phyloP scores from a whole-genome alignment of 2,329 filamentous ascomycete genomes.

The Ophiostoma australiae region DNA sequence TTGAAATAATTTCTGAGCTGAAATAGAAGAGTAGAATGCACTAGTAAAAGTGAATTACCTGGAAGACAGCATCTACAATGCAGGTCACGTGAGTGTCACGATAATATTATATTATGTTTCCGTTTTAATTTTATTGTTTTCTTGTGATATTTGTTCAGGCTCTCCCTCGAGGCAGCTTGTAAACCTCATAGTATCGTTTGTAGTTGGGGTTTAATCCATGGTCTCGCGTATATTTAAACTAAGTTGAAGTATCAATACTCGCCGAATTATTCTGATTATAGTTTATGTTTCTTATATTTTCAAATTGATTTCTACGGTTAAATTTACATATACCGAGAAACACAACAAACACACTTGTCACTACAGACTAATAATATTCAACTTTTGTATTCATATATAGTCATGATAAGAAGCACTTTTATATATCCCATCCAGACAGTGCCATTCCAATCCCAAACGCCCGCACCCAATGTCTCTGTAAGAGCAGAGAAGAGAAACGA shows the following conservation, averaged over 20 bases:
- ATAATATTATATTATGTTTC: too few species aligned
- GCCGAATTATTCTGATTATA: too few species aligned
- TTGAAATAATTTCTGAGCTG: too few species aligned
- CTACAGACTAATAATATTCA: background rate
- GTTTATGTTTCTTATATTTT: background rate
- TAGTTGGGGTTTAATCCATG: background rate
- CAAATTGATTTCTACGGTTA: background rate
- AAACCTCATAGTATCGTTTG: too few species aligned
- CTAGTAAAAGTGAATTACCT: too few species aligned
- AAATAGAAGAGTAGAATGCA: too few species aligned
- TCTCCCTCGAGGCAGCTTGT: too few species aligned
- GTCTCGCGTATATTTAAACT: background rate
- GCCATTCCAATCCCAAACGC: constrained; percentile 9
- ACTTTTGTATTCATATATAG: constrained; percentile 5
- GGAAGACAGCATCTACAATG: too few species aligned
- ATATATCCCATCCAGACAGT: constrained; percentile 6
- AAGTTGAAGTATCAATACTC: too few species aligned
- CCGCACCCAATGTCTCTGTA: background rate
- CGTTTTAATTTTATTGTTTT: too few species aligned
- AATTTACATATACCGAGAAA: background rate
- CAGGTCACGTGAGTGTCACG: too few species aligned
- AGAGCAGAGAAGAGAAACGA: background rate
- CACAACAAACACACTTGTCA: background rate
- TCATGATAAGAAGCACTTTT: constrained; percentile 16
- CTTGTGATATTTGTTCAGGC: too few species aligned